Conservation (phyloP, 2,329 filamentous ascomycete species). For the Bipolaris bicolor region DNA sequence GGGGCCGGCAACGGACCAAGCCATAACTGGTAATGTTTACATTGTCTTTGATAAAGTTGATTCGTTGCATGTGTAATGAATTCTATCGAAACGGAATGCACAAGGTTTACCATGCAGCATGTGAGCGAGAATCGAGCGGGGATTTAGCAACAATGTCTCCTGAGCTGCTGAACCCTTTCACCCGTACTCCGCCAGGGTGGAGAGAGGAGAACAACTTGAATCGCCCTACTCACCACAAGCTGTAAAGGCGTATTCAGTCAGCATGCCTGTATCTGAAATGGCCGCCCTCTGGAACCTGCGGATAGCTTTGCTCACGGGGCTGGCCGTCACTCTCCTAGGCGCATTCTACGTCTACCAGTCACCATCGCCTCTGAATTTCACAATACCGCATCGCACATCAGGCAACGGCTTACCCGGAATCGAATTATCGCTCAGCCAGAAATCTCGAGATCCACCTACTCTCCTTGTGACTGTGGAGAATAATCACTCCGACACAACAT, state of each 20-base stretch:
- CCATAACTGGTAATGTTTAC: not conserved
- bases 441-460: constrained; percentile 37
- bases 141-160: not conserved
- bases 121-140: not conserved
- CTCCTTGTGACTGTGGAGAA: constrained; percentile 49
- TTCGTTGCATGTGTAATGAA: not conserved
- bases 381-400: constrained; percentile 26
- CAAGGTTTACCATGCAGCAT: not conserved
- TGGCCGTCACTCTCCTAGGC: constrained; percentile 36
- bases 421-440: constrained; percentile 38
- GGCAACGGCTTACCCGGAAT: constrained; percentile 33
- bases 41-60: constrained; percentile 2
- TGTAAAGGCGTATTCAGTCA: not conserved
- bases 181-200: not conserved
- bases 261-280: constrained; percentile 12
- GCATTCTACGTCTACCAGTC: constrained; percentile 38
- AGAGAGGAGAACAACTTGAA: not conserved
- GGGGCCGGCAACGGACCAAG: constrained; percentile 6
- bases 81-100: not conserved
- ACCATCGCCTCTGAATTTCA: constrained; percentile 27
- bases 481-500: constrained; percentile 37
- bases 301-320: constrained; percentile 32
- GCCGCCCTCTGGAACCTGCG: constrained; percentile 35
- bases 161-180: not conserved
- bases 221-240: not conserved